Evolutionary conservation across 129 eudicot genomes (phyloP).

Genomic region (Rutidosis leptorrhynchoides): DNA sequence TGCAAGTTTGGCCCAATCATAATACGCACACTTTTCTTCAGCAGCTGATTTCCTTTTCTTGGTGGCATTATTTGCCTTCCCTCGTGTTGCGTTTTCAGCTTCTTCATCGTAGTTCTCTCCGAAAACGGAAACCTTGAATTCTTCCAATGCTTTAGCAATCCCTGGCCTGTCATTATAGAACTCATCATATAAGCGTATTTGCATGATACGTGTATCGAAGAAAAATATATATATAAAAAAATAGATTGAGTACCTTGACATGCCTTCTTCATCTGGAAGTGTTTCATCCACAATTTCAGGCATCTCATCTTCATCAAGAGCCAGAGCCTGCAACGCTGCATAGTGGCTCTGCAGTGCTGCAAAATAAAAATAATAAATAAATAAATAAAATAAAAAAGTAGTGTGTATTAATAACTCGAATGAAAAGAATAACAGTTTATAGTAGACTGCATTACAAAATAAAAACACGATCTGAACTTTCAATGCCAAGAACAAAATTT

Average conservation of each 20-base stretch:
- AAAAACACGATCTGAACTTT: background rate
- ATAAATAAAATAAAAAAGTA: too few species aligned
- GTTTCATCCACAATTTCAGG: constrained; percentile 92
- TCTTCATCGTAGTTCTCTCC: constrained; percentile 74
- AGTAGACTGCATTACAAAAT: background rate
- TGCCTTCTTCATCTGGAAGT: constrained; percentile 89
- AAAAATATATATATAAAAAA: background rate
- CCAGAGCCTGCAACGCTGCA: constrained; percentile 91
- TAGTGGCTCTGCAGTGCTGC: constrained; percentile 95
- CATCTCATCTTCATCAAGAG: constrained; percentile 93
- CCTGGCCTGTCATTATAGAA: constrained; percentile 58
- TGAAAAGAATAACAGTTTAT: background rate
- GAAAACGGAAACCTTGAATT: constrained; percentile 75
- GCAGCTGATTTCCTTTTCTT: constrained; percentile 65
- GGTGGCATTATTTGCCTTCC: constrained; percentile 43
- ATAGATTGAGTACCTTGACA: constrained; percentile 64
- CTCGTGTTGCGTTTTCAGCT: constrained; percentile 28
- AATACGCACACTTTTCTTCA: constrained; percentile 59
- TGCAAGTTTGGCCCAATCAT: constrained; percentile 87
- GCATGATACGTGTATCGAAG: background rate
- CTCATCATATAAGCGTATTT: background rate
- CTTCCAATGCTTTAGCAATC: constrained; percentile 81
- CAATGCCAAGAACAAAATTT: background rate
- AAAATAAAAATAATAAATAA: constrained; percentile 10
- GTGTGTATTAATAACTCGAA: background rate